Base-by-base conservation (phyloP, 371 early-diverging fungal species). In the Paramicrosporidium saccamoebae region DNA sequence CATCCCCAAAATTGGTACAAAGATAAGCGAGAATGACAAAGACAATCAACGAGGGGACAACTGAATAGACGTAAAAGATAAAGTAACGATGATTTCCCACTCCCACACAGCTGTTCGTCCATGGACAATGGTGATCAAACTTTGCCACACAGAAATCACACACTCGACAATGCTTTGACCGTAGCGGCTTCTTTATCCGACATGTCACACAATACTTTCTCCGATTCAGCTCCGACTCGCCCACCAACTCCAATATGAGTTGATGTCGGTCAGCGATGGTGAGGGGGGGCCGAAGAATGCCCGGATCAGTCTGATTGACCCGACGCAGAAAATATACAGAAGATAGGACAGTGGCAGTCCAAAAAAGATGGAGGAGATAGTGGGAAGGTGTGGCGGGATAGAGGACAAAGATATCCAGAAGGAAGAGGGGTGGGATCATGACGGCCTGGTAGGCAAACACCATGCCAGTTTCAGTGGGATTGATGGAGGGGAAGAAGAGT, bases 81-180 rank as follows among this genome's bases (percentile, higher is more conserved):
- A 88, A 88, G 6, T 55, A 37, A 7, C 64, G 50, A 33, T 84
- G 86, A 36, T 84, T 86, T 23, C 42, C 42, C 5, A 58, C 55
- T 3, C 90, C 90, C 25, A 84, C 64, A 35, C 65, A 64, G 36
- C 64, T 72, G 33, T 54, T 61, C 7, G 82, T 78, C 94, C 94
- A 95, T 7, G 84, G 84, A 32, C 96, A 96, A 41, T 95, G 95
- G 37, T 95, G 96, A 33, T 96, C 97, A 52, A 96, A 90, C 27
- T 61, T 60, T n/a, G 79, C 74, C 2, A 98, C 81, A 41, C 98
- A 98, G 22, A 74, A 61, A 33, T 82, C 60, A 38, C 97, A 95
- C 17, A 67, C 48, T 28, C 64, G 66, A 48, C 98, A 98, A 32
- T 98, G 98, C 44, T 96, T 95, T 9, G 86, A 75, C 13, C 98